These are phyloP conservation scores for Beauveria australis DNA, from an alignment of 2,329 filamentous ascomycete species.

Conservation along the genomic window DNA sequence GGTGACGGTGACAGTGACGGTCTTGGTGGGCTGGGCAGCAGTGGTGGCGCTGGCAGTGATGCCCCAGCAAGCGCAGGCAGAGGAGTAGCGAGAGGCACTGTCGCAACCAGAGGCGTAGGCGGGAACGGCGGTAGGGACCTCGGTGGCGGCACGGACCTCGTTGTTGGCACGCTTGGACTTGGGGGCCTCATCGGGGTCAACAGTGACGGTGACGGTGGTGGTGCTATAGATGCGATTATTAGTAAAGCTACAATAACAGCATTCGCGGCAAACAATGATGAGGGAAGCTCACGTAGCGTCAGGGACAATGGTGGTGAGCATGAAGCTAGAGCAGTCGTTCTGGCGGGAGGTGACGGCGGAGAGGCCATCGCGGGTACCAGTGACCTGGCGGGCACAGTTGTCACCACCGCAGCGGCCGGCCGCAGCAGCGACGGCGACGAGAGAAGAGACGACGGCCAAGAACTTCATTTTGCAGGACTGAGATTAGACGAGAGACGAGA, in stretches of 20 bases:
- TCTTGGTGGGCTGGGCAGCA: conserved; percentile 30
- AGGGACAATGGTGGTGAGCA: conserved; percentile 31
- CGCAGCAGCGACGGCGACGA: conserved; percentile 27
- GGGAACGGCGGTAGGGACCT: conserved; percentile 26
- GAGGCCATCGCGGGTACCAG: conserved; percentile 32
- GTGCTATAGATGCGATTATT: conserved; percentile 16
- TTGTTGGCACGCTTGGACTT: conserved; percentile 22
- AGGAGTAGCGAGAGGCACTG: conserved; percentile 27
- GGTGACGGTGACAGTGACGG: conserved; percentile 33
- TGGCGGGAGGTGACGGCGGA: conserved; percentile 26
- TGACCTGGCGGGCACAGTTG: conserved; percentile 40
- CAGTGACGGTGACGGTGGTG: conserved; percentile 31
- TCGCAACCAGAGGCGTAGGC: conserved; percentile 33
- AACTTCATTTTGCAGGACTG: conserved; percentile 31
- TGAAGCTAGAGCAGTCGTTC: conserved; percentile 33
- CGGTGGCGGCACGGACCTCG: conserved; percentile 24
- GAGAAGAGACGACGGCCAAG: conserved; percentile 26
- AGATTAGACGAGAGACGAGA: conserved; percentile 2
- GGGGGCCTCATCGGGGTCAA: conserved; percentile 24
- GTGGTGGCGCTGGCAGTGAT: conserved; percentile 32
- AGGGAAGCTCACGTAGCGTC: conserved; percentile 27
- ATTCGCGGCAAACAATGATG: background rate
- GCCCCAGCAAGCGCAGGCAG: conserved; percentile 38
- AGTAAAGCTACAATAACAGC: background rate
- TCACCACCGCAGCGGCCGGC: conserved; percentile 31